Conservation (phyloP, 2,329 filamentous ascomycete genomes). For the Xylaria hypoxylon region DNA sequence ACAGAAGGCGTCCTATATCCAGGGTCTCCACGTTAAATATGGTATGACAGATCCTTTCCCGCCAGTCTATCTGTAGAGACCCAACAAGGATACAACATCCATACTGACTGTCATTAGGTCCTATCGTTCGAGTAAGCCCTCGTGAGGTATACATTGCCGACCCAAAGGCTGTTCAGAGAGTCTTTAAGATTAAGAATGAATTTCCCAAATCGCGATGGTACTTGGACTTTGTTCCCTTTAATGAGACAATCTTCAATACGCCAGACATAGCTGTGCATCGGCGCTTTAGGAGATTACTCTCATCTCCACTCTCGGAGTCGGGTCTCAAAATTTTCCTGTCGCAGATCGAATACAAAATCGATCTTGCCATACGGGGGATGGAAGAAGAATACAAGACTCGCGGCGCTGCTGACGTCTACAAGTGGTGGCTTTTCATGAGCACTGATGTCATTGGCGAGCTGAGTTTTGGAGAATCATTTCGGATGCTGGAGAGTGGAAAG, state of each 20-base stretch:
- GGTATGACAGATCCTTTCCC: constrained; percentile 29
- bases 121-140: constrained; percentile 47
- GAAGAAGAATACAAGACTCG: constrained; percentile 53
- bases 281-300: constrained; percentile 55
- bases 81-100: background rate
- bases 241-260: constrained; percentile 55
- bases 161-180: constrained; percentile 35
- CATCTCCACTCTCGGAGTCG: constrained; percentile 54
- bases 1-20: constrained; percentile 38
- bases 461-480: constrained; percentile 66
- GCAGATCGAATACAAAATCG: constrained; percentile 53
- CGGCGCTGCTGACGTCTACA: constrained; percentile 60
- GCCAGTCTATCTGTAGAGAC: background rate
- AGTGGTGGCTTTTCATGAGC: constrained; percentile 66
- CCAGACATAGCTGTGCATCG: constrained; percentile 54
- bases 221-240: constrained; percentile 37
- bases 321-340: constrained; percentile 51
- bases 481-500: constrained; percentile 62
- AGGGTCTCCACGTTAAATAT: constrained; percentile 48
- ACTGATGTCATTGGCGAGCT: constrained; percentile 66
- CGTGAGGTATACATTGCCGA: constrained; percentile 46
- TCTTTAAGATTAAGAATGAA: constrained; percentile 45
- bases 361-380: constrained; percentile 58
- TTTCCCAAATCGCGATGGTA: constrained; percentile 46
- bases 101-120: constrained; percentile 36